Base-by-base conservation (phyloP, 78 protist genomes). In the Polysphondylium violaceum region DNA sequence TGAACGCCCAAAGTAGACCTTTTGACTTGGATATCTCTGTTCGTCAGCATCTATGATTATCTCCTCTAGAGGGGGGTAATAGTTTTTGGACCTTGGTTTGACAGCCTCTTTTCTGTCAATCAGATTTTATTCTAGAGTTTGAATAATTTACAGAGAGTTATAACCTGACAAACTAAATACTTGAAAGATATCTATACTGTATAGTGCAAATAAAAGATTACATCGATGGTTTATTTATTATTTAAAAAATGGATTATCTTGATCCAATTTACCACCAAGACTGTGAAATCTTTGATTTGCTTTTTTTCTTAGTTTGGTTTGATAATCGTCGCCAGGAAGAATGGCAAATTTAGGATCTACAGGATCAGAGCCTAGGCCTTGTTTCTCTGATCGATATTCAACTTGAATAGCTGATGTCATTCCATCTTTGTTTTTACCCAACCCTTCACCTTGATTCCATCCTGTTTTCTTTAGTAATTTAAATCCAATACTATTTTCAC, bases 261-360 rank as follows among this genome's bases (percentile, higher is more conserved):
- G 40, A 23, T 17, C 7, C 25, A 17, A 31, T 38, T 29, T 19
- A 29, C 79, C 91, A 69, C 59, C 71, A 3, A 51, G 35, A 14
- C 38, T 14, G 8, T 67, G 77, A 25, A 69, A 83, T 55, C 91
- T 50, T 53, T 63, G 71, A 27, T 55, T 51, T n/a, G 76, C 76
- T 19, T 74, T 44, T 40, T 83, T 83, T 50, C 53, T 83, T 36
- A 71, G 40, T 25, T 43, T 41, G 1, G 91, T 83, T 47, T 71
- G 77, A 29, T 79, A 79, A 21, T 79, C 89, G 67, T 79, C 89
- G 9, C 89, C 89, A 12, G 89, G 74, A 21, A 50, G 89, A 27
- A 79, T 79, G 12, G n/a, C 33, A 25, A 50, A 79, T 7, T 56
- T 41, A 21, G 91, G 53, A n/a, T 83, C 81, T 11, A 9, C 67